Percentiles rank a stretch among this genome's conserved stretches.
phyloP scores from a whole-genome alignment of 768 basidiomycete species.

The Hortiboletus flavorubellus region DNA sequence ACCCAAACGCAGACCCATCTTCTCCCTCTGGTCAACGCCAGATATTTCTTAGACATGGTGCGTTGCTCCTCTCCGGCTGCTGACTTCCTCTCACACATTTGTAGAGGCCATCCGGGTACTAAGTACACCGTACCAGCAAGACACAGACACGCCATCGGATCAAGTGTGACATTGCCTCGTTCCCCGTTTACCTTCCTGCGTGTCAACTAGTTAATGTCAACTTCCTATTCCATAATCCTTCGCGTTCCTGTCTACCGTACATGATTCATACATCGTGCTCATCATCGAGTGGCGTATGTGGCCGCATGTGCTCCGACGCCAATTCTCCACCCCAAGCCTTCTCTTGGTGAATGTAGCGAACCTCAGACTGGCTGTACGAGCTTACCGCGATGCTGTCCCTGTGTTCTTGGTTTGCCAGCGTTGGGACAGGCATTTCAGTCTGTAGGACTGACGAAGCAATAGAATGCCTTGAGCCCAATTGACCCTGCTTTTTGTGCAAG shows the following conservation, averaged over 20 bases:
- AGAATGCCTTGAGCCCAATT: constrained; percentile 20
- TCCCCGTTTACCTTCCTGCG: neutral
- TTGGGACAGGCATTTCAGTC: constrained; percentile 30
- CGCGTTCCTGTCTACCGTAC: constrained; percentile 15
- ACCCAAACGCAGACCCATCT: constrained; percentile 58
- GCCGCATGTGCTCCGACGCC: constrained; percentile 34
- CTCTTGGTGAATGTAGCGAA: constrained; percentile 27
- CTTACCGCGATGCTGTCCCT: constrained; percentile 31
- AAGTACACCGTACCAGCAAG: constrained; percentile 27
- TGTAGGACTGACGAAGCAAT: constrained; percentile 24
- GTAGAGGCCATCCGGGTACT: constrained; percentile 57
- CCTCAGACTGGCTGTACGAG: constrained; percentile 23
- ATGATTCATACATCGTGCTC: constrained; percentile 34
- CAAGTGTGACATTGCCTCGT: constrained; percentile 13
- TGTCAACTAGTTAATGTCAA: constrained; percentile 3
- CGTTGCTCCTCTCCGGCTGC: constrained; percentile 9
- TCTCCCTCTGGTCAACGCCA: constrained; percentile 75
- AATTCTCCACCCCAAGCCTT: constrained; percentile 36
- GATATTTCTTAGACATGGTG: constrained; percentile 80
- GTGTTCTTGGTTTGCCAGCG: constrained; percentile 26
- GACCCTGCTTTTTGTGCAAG: constrained; percentile 50
- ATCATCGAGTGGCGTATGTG: constrained; percentile 40
- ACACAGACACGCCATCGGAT: constrained; percentile 18
- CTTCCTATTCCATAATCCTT: neutral
- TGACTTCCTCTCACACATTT: constrained; percentile 5